Base-by-base conservation (phyloP, 2,329 filamentous ascomycete species). In the Talaromyces albobiverticillius region DNA sequence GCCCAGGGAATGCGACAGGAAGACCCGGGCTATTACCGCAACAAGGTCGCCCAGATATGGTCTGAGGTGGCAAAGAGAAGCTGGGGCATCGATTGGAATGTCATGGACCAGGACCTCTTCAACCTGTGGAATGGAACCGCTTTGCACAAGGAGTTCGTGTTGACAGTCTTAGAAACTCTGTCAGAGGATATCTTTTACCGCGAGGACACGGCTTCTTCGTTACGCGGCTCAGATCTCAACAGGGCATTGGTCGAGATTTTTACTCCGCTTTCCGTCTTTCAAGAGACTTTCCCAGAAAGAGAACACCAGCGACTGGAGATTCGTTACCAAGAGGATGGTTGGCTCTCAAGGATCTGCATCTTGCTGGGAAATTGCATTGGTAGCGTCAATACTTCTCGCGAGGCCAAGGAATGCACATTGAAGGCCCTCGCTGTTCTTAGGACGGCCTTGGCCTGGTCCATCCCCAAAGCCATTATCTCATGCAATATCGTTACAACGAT, bases 11-110 rank as follows among this genome's bases (percentile, higher is more conserved):
- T 95, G 41, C 79, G 83, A 4, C 81, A 81, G 43, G 81, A 85
- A 18, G 93, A 97, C 67, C 89, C 90, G 2, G 71, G 82, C 29
- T 99, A 92, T 68, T 77, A 96, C 60, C 83, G 93, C 62, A 97
- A 95, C 79, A 99, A 99, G 76, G 87, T 94, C 31, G 90, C 90
- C 25, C 88, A 95, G 72, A 76, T 99, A 58, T 99, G 94, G 94
- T 89, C 92, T 7, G 94, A 97, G 71, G 80, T 96, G 51, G 91
- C 92, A 38, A 97, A 97, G 76, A 83, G 93, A 64, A 89, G 85
- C 67, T 99, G 94, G 94, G 90, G 82, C n/a, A 80, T 84, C 29
- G 88, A 94, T 58, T 99, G 95, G 94, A 85, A 88, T 77, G 86
- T 95, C 67, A 96, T 99, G 93, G 95, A 99, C 69, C 76, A 85